Evolutionary conservation across 2,329 filamentous ascomycete genomes (phyloP), one percentile per base, ranked within the genome.

Genomic region (Escovopsis sp.): DNA sequence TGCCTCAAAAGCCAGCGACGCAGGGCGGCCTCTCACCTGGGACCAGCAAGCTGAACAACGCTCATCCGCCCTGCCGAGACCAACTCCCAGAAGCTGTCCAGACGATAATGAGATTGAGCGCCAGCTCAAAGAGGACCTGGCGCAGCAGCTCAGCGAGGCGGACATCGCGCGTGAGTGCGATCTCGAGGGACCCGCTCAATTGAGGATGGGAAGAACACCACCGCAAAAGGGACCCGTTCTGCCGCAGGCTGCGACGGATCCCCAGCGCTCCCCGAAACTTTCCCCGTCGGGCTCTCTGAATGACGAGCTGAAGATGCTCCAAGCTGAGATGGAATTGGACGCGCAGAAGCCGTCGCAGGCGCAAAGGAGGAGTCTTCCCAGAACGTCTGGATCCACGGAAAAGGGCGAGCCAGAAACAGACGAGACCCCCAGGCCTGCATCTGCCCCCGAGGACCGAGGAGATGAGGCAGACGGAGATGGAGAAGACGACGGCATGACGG

Each of bases 41-140:
- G 62, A 56, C 9, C 45, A 60, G 13, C 60, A 60, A 35, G 44
- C 47, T 7, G 43, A 45, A 10, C 48, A 48, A 34, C 51, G 53
- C 18, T 44, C 51, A 2, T 76, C 72, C 25, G 56, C 60, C 21
- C 68, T 70, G 2, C 39, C 60, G 4, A 50, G 51, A 26, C 50
- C 48, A 4, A 52, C 58, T 5, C 48, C 61, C n/a, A 56, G 56
- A 13, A 54, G 54, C 4, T 54, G 70, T 10, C 66, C 68, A 0
- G 64, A 72, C 36, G 75, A 82, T 40, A 70, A 74, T 2, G 76
- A 80, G 42, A 67, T 82, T 27, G 74, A 83, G 35, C 68, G 68
- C 16, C 72, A 72, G 33, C 59, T 83, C 1, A 69, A 79, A 46
- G 73, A 70, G 2, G 78, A 79, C 38, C 62, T 82, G 9, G 70